Evolutionary conservation across 1,284 basidiomycete species (phyloP), one percentile per base, ranked within the genome.

Genomic region (Irpex rosettiformis): DNA sequence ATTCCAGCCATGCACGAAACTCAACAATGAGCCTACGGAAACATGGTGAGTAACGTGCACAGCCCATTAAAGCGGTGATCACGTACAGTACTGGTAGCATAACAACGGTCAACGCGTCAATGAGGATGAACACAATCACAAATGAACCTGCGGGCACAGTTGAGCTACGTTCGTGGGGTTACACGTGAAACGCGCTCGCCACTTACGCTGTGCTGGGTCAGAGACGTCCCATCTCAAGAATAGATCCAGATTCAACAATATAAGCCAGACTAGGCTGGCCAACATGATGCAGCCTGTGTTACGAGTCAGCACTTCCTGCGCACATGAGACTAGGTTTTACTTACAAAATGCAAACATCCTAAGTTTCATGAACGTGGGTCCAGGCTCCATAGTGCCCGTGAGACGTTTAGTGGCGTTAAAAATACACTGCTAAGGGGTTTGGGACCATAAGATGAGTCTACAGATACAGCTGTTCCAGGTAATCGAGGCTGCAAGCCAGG

Each of bases 1-100:
- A 77, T 65, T 88, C 86, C 16, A 86, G 70, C 81, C 81, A 86
- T 7, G 74, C 65, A 49, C 81, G 75, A 61, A 86, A 88, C 55
- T 74, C 62, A 7, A 77, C 66, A n/a, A 85, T 62, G 7, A 85
- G 67, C 61, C 85, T 1, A 27, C 7, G 18, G 18, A 40, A n/a
- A 10, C 10, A 18, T 21, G 21, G 47, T 53, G 28, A 30, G 22
- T 11, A 24, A 48, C 45, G 21, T 37, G 45, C 51, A 29, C 11
- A 29, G 4, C 6, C 63, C 4, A 54, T 13, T 10, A 51, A 43
- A 16, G 10, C 37, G 27, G 29, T 4, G 13, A 29, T 25, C 22
- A 75, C 81, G 55, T 58, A 84, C 84, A 87, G 67, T n/a, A 80
- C 62, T 28, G 82, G 78, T 21, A 86, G 64, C 64, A 80, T 69